Evolutionary conservation across 805 yeast species (phyloP), one percentile per base, ranked within the genome.

Genomic region (Candida dendrica): DNA sequence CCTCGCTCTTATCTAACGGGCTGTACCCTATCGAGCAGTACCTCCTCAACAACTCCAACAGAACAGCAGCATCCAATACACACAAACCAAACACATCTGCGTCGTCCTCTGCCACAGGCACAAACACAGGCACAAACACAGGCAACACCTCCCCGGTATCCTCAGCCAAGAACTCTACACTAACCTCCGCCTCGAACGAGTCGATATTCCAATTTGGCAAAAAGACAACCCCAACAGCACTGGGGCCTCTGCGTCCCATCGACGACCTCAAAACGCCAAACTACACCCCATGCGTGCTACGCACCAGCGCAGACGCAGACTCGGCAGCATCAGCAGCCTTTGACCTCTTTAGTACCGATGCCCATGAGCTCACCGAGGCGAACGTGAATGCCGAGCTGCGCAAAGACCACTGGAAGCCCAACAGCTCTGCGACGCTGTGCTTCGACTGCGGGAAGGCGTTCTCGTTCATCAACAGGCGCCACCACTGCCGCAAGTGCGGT

Each of bases 261-360:
- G 75, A 81, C 42, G 80, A 79, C 34, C 83, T 81, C 48, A 71
- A 83, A 54, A 79, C 81, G 43, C 93, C 93, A 10, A 67, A 84
- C 64, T 86, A 84, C 53, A 68, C 81, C 0, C 95, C 95, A 0
- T 90, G 93, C 1, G 95, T 85, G 20, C 64, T 85, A 38, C 69
- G 81, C 55, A 60, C 66, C 4, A 57, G 64, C 3, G 45, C 6
- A 16, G 26, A 34, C 4, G 18, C 14, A 6, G 14, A 24, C 19
- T 14, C 17, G 11, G 16, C 17, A 14, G 16, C 16, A 2, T 14
- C 18, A 9, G 10, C 34, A 14, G n/a, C 34, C 4, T 15, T 16
- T 5, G 15, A 31, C 8, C 10, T 4, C 4, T 14, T 11, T 14
- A 16, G 16, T 30, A 10, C n/a, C 10, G 34, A 15, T 15, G 18